Evolutionary conservation across 164 flowering plant species (phyloP).

Genomic region (Taxillus chinensis): DNA sequence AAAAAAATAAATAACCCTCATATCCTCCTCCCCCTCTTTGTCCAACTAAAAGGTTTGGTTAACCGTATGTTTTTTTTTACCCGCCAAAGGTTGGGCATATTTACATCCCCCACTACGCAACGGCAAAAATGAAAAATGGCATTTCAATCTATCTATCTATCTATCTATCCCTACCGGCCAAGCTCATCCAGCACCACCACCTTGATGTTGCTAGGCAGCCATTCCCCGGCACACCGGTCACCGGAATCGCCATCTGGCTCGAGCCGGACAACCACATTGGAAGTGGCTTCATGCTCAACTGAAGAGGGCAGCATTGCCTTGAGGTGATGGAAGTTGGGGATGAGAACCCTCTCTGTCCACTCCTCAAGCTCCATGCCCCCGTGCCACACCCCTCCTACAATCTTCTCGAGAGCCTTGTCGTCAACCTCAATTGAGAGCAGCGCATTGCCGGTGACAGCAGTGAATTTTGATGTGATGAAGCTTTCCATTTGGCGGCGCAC

Average conservation of each 20-base stretch:
- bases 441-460: slow-evolving; percentile 23
- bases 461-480: slow-evolving; percentile 37
- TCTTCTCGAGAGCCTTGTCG: slow-evolving; percentile 51
- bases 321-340: slow-evolving; percentile 57
- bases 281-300: too few relatives aligned
- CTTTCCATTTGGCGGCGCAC: slow-evolving; percentile 27
- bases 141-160: too few relatives aligned
- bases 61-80: slow-evolving; percentile 2
- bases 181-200: slow-evolving; percentile 18
- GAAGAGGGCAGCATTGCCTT: slow-evolving; percentile 19
- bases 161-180: slow-evolving; percentile 3
- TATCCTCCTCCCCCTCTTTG: slow-evolving; percentile 7
- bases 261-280: slow-evolving; percentile 29
- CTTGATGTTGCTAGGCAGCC: slow-evolving; percentile 37
- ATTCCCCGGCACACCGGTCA: slow-evolving; percentile 25
- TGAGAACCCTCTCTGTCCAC: slow-evolving; percentile 58
- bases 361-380: slow-evolving; percentile 50
- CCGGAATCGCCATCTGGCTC: slow-evolving; percentile 29
- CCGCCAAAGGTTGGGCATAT: slow-evolving; percentile 23
- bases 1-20: background rate
- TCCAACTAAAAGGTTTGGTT: slow-evolving; percentile 4
- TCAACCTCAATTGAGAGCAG: slow-evolving; percentile 33
- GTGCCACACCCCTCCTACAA: slow-evolving; percentile 63
- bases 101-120: slow-evolving; percentile 25
- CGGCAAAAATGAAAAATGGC: too few relatives aligned